Base-by-base conservation (phyloP, 371 early-diverging fungal species). In the Mortierella sp. region DNA sequence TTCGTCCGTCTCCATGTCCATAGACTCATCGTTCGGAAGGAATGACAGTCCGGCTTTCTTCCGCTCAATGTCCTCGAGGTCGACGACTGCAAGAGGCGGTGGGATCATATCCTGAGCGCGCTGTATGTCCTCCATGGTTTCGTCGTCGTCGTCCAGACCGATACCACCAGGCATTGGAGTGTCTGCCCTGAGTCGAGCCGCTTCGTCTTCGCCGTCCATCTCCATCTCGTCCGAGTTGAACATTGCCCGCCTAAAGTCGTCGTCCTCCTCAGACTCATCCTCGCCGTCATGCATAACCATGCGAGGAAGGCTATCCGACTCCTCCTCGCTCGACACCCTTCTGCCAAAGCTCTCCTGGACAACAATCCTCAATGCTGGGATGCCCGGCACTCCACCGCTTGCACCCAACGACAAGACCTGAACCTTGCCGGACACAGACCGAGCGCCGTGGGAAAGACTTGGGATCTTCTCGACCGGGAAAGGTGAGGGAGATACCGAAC, bases 151-250 rank as follows among this genome's bases (percentile, higher is more conserved):
- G 45, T 83, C 84, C 64, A 83, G 39, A 4, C 84, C 84, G 1
- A 83, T 76, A 4, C 84, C 84, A 10, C 84, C 84, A 16, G 84
- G 84, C 84, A 83, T 83, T 22, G 84, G 84, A 1, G 84, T 83
- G 16, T 83, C 84, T 0, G 84, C 84, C 11, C 84, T 69, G 22
- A 83, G 79, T 5, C 84, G 79, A 11, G 84, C 82, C 0, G 82
- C 71, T 19, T 83, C 84, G 31, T 83, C 84, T 1, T 78, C 79
- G 10, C 69, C 79, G 64, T 83, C 84, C 45, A 83, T 37, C 58
- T 83, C 79, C 84, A 83, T 83, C 55, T 83, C 84, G 34, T 83
- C 84, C 6, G 84, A 83, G 71, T 79, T 83, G 65, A 78, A 78
- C 79, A 83, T 78, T 2, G 84, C 84, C 31, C 84, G 71, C n/a